A percentile compares a stretch with the other conserved stretches of the same genome.
phyloP scores from a whole-genome alignment of 2,329 filamentous ascomycete genomes.

The Colletotrichum graminicola region DNA sequence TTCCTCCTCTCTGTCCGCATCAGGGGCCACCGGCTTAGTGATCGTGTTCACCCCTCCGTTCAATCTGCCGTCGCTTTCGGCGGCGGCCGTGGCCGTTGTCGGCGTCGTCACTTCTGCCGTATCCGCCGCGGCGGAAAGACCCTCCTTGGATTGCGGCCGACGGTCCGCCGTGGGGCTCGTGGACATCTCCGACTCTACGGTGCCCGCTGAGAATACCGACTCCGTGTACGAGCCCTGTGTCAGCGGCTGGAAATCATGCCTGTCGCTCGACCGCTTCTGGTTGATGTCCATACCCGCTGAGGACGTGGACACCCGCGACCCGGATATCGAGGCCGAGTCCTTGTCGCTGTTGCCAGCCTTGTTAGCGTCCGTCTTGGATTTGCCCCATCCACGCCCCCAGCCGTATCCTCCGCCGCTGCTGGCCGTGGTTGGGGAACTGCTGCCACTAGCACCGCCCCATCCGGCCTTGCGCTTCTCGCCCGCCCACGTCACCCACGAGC shows the following conservation, averaged over 20 bases:
- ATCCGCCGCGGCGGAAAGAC: neutral
- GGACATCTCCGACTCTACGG: slow-evolving; percentile 33
- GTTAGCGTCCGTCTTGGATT: slow-evolving; percentile 41
- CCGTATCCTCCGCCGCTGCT: slow-evolving; percentile 42
- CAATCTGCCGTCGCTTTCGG: neutral
- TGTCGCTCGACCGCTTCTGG: slow-evolving; percentile 19
- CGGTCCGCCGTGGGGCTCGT: slow-evolving; percentile 22
- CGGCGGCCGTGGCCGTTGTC: neutral
- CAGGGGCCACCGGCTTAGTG: slow-evolving; percentile 4
- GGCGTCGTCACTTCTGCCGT: neutral
- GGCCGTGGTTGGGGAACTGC: slow-evolving; percentile 3
- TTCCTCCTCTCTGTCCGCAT: slow-evolving; percentile 6
- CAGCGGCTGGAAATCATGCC: slow-evolving; percentile 47
- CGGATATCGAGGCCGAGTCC: slow-evolving; percentile 47
- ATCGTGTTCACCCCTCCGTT: slow-evolving; percentile 5
- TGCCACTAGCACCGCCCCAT: slow-evolving; percentile 49
- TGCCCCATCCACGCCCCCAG: slow-evolving; percentile 52
- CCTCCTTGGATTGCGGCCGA: slow-evolving; percentile 30
- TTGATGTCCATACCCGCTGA: slow-evolving; percentile 25
- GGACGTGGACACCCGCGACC: slow-evolving; percentile 22
- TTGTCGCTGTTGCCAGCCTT: slow-evolving; percentile 35
- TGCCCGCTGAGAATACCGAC: slow-evolving; percentile 57
- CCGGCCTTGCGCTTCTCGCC: slow-evolving; percentile 78
- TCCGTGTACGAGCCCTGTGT: slow-evolving; percentile 60
- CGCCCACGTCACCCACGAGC: slow-evolving; percentile 77